Conservation (phyloP, 371 early-diverging fungal species). For the Capillidium rhysosporum region DNA sequence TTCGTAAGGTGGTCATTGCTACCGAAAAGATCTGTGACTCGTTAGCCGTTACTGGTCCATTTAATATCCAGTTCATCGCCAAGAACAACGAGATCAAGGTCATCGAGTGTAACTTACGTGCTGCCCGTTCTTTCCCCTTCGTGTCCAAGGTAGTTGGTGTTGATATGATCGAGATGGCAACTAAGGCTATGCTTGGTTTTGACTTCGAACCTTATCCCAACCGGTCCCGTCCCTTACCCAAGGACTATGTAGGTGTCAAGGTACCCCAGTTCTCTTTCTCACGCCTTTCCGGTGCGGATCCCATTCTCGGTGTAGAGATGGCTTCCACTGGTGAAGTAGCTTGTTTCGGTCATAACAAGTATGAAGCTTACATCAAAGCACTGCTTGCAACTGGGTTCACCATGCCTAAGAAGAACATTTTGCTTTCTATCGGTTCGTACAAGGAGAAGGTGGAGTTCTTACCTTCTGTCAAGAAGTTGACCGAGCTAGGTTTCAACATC, state of each 20-base stretch:
- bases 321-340: conserved; percentile 96
- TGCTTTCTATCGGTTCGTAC: conserved; percentile 84
- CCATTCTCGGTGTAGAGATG: conserved; percentile 92
- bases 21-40: conserved; percentile 70
- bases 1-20: conserved; percentile 44
- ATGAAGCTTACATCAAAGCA: conserved; percentile 65
- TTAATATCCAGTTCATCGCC: conserved; percentile 85
- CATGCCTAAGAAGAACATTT: conserved; percentile 70
- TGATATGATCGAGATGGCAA: conserved; percentile 78
- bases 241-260: conserved; percentile 62
- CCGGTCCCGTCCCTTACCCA: conserved; percentile 11
- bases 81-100: conserved; percentile 47
- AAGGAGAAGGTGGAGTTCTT: conserved; percentile 88
- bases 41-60: conserved; percentile 82
- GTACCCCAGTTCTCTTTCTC: conserved; percentile 89
- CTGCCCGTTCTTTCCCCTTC: conserved; percentile 89
- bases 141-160: conserved; percentile 81
- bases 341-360: conserved; percentile 76
- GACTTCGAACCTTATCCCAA: conserved; percentile 51
- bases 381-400: conserved; percentile 71
- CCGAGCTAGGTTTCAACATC: conserved; percentile 63
- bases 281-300: conserved; percentile 84
- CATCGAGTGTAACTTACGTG: conserved; percentile 92
- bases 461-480: conserved; percentile 59
- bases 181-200: conserved; percentile 65